These are phyloP conservation scores for Penicillium hesseltinei DNA, from an alignment of 2,329 filamentous ascomycete species.

Conservation along the genomic window DNA sequence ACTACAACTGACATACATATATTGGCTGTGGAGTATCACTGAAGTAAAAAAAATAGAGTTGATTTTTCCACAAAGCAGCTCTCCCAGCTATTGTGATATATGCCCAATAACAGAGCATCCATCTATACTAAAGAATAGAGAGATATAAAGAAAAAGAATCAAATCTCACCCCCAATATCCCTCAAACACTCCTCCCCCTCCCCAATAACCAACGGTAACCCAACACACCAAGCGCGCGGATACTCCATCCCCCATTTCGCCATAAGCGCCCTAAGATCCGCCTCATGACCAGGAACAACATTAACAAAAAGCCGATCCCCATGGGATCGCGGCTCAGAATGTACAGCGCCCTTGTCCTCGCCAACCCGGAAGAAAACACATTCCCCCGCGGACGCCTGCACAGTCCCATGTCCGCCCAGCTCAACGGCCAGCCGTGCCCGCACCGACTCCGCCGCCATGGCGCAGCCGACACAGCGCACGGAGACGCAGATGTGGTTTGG, in stretches of 20 bases:
- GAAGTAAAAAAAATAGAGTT: background rate
- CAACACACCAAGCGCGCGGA: slow-evolving; percentile 26
- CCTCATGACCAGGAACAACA: slow-evolving; percentile 35
- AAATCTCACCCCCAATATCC: slow-evolving; percentile 14
- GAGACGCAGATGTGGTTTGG: slow-evolving; percentile 43
- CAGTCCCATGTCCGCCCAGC: background rate
- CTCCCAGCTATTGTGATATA: background rate
- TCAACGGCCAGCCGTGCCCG: background rate
- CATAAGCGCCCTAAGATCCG: slow-evolving; percentile 32
- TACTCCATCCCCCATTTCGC: slow-evolving; percentile 34
- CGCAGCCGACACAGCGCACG: slow-evolving; percentile 47
- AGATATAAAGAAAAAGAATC: background rate
- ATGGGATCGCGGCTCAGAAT: slow-evolving; percentile 29
- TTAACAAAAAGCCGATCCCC: slow-evolving; percentile 39
- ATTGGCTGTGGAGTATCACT: background rate
- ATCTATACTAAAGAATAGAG: background rate
- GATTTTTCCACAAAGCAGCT: background rate
- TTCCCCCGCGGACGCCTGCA: slow-evolving; percentile 29
- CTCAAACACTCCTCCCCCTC: slow-evolving; percentile 11
- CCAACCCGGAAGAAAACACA: slow-evolving; percentile 48
- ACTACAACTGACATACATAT: background rate
- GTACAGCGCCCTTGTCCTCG: slow-evolving; percentile 33
- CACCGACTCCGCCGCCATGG: slow-evolving; percentile 38
- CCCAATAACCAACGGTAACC: slow-evolving; percentile 14
- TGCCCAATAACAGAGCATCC: no score